Evolutionary conservation across 352 stramenopile species (phyloP), one percentile per base, ranked within the genome.

Genomic region (Globisporangium cystogenes): DNA sequence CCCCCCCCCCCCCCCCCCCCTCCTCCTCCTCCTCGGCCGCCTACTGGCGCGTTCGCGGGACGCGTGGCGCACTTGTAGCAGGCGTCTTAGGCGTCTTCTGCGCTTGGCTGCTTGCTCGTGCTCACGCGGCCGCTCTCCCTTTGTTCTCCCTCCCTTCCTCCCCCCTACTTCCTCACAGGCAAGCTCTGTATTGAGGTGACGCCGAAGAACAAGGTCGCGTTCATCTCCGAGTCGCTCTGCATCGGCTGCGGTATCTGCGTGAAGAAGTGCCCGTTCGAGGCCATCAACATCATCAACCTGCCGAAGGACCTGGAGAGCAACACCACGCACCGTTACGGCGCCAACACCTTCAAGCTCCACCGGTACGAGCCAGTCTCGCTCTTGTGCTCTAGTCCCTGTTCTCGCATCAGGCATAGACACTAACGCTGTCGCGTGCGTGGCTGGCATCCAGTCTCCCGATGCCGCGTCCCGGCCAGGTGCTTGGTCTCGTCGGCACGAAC

Each of bases 221-320:
- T 98, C 76, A 98, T 99, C 67, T 98, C 93, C 40, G 97, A 99
- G 74, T 65, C 67, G 75, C 90, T 99, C 23, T 99, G 97, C 72
- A 99, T 99, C 62, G 97, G 97, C 64, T 99, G 97, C 68, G 97
- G 97, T 86, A 99, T 99, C 67, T 99, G 97, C 72, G 97, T 99
- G 8, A 99, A 99, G 82, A 99, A 99, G 71, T 99, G 97, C 67
- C 97, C 97, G 23, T 99, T 99, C 60, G 96, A 99, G 56, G 97
- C 97, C 33, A 99, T 99, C 57, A 96, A 93, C 65, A 99, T 99
- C 62, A 99, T 99, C 86, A 99, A 99, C 71, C 67, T 99, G 52
- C 97, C 97, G 41, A 99, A 99, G 73, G 88, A 99, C 72, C 79
- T 99, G 7, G 95, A 99, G 60, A 93, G 74, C 66, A 98, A 99